These are phyloP conservation scores for Tylopilus sp. DNA, from an alignment of 1,284 basidiomycete genomes.

Conservation along the genomic window DNA sequence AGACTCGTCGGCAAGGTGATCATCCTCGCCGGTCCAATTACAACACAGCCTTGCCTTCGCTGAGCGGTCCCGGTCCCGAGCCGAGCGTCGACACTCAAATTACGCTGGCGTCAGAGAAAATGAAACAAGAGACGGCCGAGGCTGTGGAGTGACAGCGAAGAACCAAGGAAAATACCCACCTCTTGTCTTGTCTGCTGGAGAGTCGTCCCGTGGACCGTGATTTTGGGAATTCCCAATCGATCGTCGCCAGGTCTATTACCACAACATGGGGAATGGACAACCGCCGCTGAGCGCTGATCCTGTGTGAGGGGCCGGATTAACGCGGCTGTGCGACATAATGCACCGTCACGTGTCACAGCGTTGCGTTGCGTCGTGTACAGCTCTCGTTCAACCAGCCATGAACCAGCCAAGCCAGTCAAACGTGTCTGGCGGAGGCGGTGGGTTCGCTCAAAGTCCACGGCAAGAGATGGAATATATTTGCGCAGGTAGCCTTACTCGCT, in stretches of 20 bases:
- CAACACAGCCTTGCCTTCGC: slow-evolving; percentile 23
- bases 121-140: background rate
- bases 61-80: slow-evolving; percentile 21
- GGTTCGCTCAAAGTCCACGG: slow-evolving; percentile 41
- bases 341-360: slow-evolving; percentile 20
- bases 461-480: slow-evolving; percentile 90
- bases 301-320: background rate
- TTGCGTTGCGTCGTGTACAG: background rate
- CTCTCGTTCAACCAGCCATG: slow-evolving; percentile 19
- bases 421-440: slow-evolving; percentile 16
- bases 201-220: slow-evolving; percentile 16
- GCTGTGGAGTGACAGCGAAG: slow-evolving; percentile 1
- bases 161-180: background rate
- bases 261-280: background rate
- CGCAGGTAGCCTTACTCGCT: slow-evolving; percentile 61
- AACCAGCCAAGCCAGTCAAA: slow-evolving; percentile 30
- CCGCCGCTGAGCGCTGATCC: background rate
- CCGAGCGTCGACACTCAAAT: slow-evolving; percentile 4
- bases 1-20: slow-evolving; percentile 37
- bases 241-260: slow-evolving; percentile 16
- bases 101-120: background rate
- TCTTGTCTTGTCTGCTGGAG: background rate
- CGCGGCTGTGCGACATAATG: slow-evolving; percentile 10
- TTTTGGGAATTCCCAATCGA: slow-evolving; percentile 15
- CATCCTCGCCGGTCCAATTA: slow-evolving; percentile 17